Percentiles rank a stretch among this genome's conserved stretches.
Conservation (phyloP, 768 basidiomycete species). For the Suillus spraguei region DNA sequence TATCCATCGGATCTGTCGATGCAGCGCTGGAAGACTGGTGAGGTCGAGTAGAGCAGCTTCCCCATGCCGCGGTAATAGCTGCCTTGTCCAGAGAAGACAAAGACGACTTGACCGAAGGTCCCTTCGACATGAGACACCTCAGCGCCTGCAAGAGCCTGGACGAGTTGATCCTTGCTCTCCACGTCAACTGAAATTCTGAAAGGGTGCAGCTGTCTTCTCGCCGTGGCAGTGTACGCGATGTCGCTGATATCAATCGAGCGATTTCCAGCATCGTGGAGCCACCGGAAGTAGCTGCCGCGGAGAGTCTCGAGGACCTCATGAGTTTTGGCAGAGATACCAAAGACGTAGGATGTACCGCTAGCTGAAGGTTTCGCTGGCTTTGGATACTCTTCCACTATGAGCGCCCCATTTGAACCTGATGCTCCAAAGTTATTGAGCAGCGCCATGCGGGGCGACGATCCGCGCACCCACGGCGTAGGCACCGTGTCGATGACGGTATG, state of each 20-base stretch:
- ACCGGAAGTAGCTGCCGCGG: slow-evolving; percentile 47
- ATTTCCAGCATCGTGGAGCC: slow-evolving; percentile 41
- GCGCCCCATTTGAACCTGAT: slow-evolving; percentile 66
- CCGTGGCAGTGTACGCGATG: slow-evolving; percentile 68
- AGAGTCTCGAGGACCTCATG: slow-evolving; percentile 46
- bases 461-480: slow-evolving; percentile 44
- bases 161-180: slow-evolving; percentile 44
- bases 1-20: slow-evolving; percentile 62
- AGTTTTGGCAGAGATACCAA: slow-evolving; percentile 68
- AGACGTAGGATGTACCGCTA: slow-evolving; percentile 36
- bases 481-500: slow-evolving; percentile 49
- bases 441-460: slow-evolving; percentile 47
- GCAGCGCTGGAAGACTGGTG: slow-evolving; percentile 46
- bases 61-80: slow-evolving; percentile 72
- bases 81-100: slow-evolving; percentile 79
- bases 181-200: slow-evolving; percentile 56
- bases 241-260: slow-evolving; percentile 41
- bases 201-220: slow-evolving; percentile 58
- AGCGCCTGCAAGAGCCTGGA: slow-evolving; percentile 43
- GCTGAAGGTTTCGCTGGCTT: slow-evolving; percentile 8
- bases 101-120: slow-evolving; percentile 42
- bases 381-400: slow-evolving; percentile 59
- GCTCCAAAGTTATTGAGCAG: slow-evolving; percentile 79
- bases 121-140: slow-evolving; percentile 34
- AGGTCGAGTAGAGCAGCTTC: slow-evolving; percentile 50